Evolutionary conservation across 352 stramenopile genomes (phyloP).

Genomic region (Globisporangium viniferum): DNA sequence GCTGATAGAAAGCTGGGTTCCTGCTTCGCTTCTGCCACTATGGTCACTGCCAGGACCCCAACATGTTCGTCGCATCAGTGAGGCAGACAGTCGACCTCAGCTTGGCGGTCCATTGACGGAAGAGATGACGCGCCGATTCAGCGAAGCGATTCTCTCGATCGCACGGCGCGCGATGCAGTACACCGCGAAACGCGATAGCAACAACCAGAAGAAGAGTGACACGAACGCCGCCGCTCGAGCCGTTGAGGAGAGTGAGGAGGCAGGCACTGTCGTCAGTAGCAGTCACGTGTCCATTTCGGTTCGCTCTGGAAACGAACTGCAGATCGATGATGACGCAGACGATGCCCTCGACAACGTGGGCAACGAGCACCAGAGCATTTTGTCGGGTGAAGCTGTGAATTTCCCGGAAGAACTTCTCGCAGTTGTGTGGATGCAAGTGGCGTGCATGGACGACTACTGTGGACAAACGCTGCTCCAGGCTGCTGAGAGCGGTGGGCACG

Average conservation of each 20-base stretch:
- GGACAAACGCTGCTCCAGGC: slow-evolving; percentile 79
- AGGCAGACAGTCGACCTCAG: slow-evolving; percentile 49
- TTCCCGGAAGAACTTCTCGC: slow-evolving; percentile 71
- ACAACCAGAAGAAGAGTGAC: background rate
- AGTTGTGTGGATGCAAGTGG: slow-evolving; percentile 81
- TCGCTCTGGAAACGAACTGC: background rate
- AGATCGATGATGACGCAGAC: slow-evolving; percentile 15
- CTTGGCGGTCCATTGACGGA: slow-evolving; percentile 62
- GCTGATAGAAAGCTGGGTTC: slow-evolving; percentile 6
- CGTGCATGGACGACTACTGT: slow-evolving; percentile 77
- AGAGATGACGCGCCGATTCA: slow-evolving; percentile 58
- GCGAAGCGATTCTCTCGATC: slow-evolving; percentile 59
- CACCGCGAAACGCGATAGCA: slow-evolving; percentile 27
- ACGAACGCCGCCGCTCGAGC: slow-evolving; percentile 18
- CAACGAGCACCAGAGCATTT: slow-evolving; percentile 16
- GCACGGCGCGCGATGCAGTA: slow-evolving; percentile 56
- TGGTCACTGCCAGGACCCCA: slow-evolving; percentile 15
- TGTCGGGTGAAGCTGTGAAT: slow-evolving; percentile 20
- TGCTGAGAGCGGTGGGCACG: slow-evolving; percentile 64
- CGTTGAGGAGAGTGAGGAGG: slow-evolving; percentile 15
- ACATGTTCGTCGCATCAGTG: slow-evolving; percentile 38
- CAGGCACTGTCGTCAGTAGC: background rate
- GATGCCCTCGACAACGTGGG: background rate
- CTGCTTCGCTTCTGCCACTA: slow-evolving; percentile 7
- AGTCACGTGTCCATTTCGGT: slow-evolving; percentile 18